Conservation (phyloP, 257 asterid species). For the Solanum piurae region DNA sequence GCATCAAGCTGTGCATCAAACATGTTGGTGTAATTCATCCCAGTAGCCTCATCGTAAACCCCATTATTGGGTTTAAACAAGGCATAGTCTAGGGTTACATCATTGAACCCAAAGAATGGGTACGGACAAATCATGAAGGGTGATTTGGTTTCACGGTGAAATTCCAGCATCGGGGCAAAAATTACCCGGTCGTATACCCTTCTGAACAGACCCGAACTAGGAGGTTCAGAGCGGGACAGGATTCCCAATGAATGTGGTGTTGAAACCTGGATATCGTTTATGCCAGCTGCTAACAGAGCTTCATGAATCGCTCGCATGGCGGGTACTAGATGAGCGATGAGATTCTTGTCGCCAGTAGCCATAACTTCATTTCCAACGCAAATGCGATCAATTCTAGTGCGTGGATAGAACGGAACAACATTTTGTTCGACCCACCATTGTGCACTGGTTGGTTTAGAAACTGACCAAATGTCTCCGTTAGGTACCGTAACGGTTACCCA, state of each 20-base stretch:
- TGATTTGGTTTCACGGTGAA: constrained; percentile 14
- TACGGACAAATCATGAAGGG: constrained; percentile 41
- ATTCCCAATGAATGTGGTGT: constrained; percentile 9
- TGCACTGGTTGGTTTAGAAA: constrained; percentile 14
- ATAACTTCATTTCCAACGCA: constrained; percentile 23
- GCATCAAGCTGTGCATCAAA: constrained; percentile 44
- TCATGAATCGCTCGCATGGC: constrained; percentile 35
- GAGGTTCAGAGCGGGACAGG: constrained; percentile 10
- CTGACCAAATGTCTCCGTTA: constrained; percentile 5
- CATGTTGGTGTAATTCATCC: constrained; percentile 30
- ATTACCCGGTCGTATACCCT: constrained; percentile 15
- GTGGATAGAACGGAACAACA: constrained; percentile 12
- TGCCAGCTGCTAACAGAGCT: constrained; percentile 20
- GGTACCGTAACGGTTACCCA: constrained; percentile 1
- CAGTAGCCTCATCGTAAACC: constrained; percentile 10
- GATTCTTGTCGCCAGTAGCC: constrained; percentile 6
- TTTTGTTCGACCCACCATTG: constrained; percentile 19
- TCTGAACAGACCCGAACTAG: constrained; percentile 13
- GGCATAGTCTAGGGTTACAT: constrained; percentile 23
- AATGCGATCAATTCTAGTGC: constrained; percentile 18
- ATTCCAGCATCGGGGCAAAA: constrained; percentile 13
- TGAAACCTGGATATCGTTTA: constrained; percentile 8
- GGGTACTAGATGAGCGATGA: constrained; percentile 19
- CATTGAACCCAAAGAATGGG: constrained; percentile 28
- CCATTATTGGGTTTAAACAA: constrained; percentile 29